Base-by-base conservation (phyloP, 108 stramenopile species). In the Nannochloropsis gaditana region DNA sequence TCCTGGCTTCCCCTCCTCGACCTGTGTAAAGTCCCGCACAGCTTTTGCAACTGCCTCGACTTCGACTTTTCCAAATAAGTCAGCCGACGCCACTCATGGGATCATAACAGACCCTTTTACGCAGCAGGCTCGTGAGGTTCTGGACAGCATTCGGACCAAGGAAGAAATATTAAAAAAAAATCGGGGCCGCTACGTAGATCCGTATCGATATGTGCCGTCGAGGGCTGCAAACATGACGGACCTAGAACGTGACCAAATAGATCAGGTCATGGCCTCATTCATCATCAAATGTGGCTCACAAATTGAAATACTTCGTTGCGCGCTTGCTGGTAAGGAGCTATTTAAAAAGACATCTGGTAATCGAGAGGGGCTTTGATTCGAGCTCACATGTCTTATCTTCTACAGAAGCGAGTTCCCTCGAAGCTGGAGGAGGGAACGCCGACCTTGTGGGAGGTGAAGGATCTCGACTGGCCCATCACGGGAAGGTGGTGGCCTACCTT, bases 181-280 rank as follows among this genome's bases (percentile, higher is more conserved):
- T n/a, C 59, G 59, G n/a, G 59, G 59, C 8, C 59, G n/a, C 59
- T 73, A 73, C 59, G 59, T 73, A n/a, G 59, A 73, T n/a, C 59
- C 59, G 19, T 73, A 73, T n/a, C 59, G 59, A 4, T 73, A 73
- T 73, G 59, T 73, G 59, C 59, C 59, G 19, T 73, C 59, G n/a
- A 73, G 59, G 59, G 59, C 59, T n/a, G 15, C 59, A 6, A n/a
- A n/a, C 59, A 73, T 73, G 59, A 73, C 59, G 59, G 59, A 73
- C 19, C 59, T n/a, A 73, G 2, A 73, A n/a, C 59, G 59, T 15
- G 59, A 73, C n/a, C 59, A 73, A n/a, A n/a, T 73, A n/a, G 59
- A 73, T n/a, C 59, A 73, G 59, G 59, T 73, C 59, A 73, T 73
- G 59, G 59, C 59, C 8, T 73, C 59, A 15, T 73, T 73, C 59